These are phyloP conservation scores for Tetrahymena borealis DNA, from an alignment of 73 alveolate genomes.

Conservation along the genomic window DNA sequence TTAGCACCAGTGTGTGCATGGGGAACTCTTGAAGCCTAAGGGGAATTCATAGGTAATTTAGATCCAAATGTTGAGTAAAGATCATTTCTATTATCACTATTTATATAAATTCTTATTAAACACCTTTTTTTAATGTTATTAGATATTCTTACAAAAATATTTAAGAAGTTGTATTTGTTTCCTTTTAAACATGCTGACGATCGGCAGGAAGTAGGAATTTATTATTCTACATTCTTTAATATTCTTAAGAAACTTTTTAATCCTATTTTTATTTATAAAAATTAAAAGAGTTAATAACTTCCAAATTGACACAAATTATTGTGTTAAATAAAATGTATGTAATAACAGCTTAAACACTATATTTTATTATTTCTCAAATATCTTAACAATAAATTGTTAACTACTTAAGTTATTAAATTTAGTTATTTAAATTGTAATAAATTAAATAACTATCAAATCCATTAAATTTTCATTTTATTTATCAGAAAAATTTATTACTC, in stretches of 20 bases:
- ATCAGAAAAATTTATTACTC: too few relatives aligned
- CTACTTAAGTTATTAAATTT: too few relatives aligned
- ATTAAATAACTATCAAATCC: too few relatives aligned
- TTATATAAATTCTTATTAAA: neutral
- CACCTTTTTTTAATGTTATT: neutral
- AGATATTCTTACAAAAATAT: neutral
- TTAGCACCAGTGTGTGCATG: neutral
- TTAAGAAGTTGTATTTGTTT: neutral
- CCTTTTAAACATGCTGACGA: neutral
- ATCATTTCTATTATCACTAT: neutral
- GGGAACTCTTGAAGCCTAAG: neutral
- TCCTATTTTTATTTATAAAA: neutral
- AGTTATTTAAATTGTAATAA: too few relatives aligned
- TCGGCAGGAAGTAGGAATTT: neutral
- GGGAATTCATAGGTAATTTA: neutral
- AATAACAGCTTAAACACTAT: too few relatives aligned
- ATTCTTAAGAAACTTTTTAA: neutral
- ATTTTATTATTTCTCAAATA: too few relatives aligned
- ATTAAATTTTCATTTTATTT: too few relatives aligned
- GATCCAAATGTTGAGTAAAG: neutral
- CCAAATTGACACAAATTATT: too few relatives aligned
- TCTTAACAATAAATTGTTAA: too few relatives aligned
- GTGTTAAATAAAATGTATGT: too few relatives aligned
- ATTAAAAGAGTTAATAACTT: neutral
- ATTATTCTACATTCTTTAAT: neutral